These are phyloP conservation scores for Pelargonium australe DNA, from an alignment of 441 rosid genomes.

Conservation along the genomic window DNA sequence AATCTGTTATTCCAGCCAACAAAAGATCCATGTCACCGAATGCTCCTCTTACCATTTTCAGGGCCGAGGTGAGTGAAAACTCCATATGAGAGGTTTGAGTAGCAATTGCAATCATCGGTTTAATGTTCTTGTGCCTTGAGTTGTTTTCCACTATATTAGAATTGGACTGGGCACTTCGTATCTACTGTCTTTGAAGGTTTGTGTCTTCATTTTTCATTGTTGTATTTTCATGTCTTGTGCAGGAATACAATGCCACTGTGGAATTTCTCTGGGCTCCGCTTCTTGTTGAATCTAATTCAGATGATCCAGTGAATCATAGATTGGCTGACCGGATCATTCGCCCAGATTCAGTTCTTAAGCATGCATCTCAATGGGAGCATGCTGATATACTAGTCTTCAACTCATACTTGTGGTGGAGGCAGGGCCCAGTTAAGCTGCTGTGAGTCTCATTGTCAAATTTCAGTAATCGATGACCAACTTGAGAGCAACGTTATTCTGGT, in stretches of 20 bases:
- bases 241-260: constrained; percentile 87
- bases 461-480: neutral
- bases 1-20: constrained; percentile 64
- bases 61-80: constrained; percentile 63
- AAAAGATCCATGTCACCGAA: constrained; percentile 83
- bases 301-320: constrained; percentile 92
- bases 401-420: constrained; percentile 98
- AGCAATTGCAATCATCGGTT: neutral
- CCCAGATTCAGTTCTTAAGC: constrained; percentile 86
- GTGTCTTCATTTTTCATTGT: constrained; percentile 3
- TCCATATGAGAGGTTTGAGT: too few relatives aligned
- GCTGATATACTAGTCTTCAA: constrained; percentile 87
- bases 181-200: neutral
- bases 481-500: constrained; percentile 1
- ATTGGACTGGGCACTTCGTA: neutral
- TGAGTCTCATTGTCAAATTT: constrained; percentile 24
- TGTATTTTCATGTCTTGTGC: constrained; percentile 19
- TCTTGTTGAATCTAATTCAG: constrained; percentile 88
- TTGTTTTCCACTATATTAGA: neutral
- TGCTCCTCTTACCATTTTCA: constrained; percentile 81
- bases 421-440: constrained; percentile 80
- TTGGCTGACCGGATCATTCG: constrained; percentile 65
- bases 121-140: neutral
- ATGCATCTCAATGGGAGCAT: constrained; percentile 86
- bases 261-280: constrained; percentile 97